phyloP scores from a whole-genome alignment of 2,329 filamentous ascomycete species.

The Pyrenochaeta sp. region DNA sequence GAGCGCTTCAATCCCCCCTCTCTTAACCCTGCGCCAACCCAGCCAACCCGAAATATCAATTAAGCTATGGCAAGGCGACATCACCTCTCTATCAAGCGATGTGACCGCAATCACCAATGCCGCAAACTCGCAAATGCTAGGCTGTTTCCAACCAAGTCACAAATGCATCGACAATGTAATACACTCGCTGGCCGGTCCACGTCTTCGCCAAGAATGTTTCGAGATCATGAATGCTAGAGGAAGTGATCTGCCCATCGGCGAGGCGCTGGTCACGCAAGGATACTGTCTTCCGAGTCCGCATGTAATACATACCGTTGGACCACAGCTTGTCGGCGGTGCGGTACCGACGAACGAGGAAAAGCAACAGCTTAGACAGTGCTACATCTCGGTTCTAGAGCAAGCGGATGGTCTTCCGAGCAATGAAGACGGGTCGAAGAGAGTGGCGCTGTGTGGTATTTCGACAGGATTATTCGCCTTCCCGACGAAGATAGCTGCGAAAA shows the following conservation, averaged over 20 bases:
- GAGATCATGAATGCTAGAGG: constrained; percentile 32
- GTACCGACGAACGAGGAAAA: constrained; percentile 26
- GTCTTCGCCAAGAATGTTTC: constrained; percentile 42
- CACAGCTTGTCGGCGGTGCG: constrained; percentile 35
- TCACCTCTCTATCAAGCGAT: constrained; percentile 38
- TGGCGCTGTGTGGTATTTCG: constrained; percentile 48
- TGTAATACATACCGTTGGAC: constrained; percentile 49
- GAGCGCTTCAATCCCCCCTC: constrained; percentile 13
- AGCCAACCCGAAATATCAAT: constrained; percentile 16
- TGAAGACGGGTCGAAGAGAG: constrained; percentile 33
- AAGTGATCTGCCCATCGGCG: constrained; percentile 33
- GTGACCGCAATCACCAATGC: constrained; percentile 50
- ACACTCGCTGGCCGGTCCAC: constrained; percentile 43
- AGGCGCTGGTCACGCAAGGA: constrained; percentile 37
- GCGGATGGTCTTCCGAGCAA: constrained; percentile 33
- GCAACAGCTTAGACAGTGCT: constrained; percentile 39
- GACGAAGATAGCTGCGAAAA: constrained; percentile 31
- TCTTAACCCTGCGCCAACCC: constrained; percentile 2
- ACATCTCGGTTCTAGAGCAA: constrained; percentile 39
- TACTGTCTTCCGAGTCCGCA: constrained; percentile 38
- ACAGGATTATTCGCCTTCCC: constrained; percentile 51
- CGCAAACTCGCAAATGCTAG: constrained; percentile 46
- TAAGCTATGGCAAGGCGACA: constrained; percentile 46
- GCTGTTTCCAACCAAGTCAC: constrained; percentile 47
- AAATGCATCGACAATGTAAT: constrained; percentile 51